Conservation (phyloP, 768 basidiomycete species). For the Heimioporus sp. region DNA sequence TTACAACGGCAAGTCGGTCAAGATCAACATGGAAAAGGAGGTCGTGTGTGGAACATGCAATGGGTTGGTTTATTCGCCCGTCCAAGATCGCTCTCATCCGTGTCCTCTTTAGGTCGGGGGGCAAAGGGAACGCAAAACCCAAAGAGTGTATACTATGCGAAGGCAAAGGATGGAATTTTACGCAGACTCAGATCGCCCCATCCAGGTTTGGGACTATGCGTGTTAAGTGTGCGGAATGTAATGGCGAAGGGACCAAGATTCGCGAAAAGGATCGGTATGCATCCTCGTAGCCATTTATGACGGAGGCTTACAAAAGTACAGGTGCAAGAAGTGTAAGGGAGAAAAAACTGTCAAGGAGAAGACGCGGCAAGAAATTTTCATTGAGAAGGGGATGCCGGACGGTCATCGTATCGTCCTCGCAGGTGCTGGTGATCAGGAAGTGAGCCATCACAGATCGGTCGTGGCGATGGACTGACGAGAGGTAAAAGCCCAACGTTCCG, state of each 20-base stretch:
- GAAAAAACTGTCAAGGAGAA: slow-evolving; percentile 82
- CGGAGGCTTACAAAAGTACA: slow-evolving; percentile 29
- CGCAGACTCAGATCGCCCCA: slow-evolving; percentile 53
- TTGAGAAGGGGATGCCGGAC: slow-evolving; percentile 86
- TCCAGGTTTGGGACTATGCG: slow-evolving; percentile 50
- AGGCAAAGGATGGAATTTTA: slow-evolving; percentile 75
- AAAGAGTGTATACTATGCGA: slow-evolving; percentile 79
- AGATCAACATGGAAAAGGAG: slow-evolving; percentile 87
- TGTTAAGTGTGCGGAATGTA: slow-evolving; percentile 64
- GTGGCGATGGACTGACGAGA: slow-evolving; percentile 5
- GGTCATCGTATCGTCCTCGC: slow-evolving; percentile 81
- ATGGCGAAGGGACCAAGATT: slow-evolving; percentile 65
- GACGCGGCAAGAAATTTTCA: slow-evolving; percentile 80
- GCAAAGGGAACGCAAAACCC: slow-evolving; percentile 78
- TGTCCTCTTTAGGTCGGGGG: slow-evolving; percentile 62
- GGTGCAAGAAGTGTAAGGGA: slow-evolving; percentile 97
- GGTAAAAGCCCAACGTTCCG: slow-evolving; percentile 72
- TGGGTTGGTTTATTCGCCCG: slow-evolving; percentile 49
- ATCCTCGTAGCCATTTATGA: not conserved
- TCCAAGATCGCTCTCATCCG: slow-evolving; percentile 1
- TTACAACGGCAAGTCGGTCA: slow-evolving; percentile 87
- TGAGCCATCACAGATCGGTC: slow-evolving; percentile 28
- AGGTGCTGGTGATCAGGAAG: slow-evolving; percentile 92
- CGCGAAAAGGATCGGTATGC: slow-evolving; percentile 81
- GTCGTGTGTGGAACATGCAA: slow-evolving; percentile 75